phyloP scores from a whole-genome alignment of 1,284 basidiomycete species.

The Sporisorium reilianum region DNA sequence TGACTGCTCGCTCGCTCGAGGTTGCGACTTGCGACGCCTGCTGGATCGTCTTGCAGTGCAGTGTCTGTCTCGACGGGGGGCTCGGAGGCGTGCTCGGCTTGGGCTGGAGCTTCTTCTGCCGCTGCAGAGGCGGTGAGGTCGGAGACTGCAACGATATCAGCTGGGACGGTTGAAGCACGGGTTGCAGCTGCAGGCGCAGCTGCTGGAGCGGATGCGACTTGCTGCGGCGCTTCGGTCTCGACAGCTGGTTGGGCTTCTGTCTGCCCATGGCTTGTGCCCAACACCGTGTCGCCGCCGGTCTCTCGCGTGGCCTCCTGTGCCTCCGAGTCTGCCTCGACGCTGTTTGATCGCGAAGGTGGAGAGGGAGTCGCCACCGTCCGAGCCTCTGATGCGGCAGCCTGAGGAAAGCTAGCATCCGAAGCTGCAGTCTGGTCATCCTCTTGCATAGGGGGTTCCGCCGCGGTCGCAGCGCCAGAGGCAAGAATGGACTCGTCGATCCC shows the following conservation, averaged over 20 bases:
- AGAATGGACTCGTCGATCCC: neutral
- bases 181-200: neutral
- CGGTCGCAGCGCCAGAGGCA: neutral
- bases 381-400: neutral
- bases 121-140: neutral
- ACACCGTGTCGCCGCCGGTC: neutral
- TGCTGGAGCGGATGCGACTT: neutral
- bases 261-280: neutral
- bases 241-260: neutral
- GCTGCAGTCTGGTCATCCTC: neutral
- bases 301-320: neutral
- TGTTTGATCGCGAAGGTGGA: neutral
- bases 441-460: neutral
- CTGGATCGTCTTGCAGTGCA: neutral
- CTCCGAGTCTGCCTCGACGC: neutral
- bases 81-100: neutral
- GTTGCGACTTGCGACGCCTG: neutral
- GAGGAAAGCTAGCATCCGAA: neutral
- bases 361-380: neutral
- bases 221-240: neutral
- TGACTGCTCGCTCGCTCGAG: slow-evolving; percentile 10
- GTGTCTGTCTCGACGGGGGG: neutral
- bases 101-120: neutral
- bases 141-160: neutral
- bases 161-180: neutral